These are phyloP conservation scores for Phytophthora boehmeriae DNA, from an alignment of 352 stramenopile genomes.

Conservation along the genomic window DNA sequence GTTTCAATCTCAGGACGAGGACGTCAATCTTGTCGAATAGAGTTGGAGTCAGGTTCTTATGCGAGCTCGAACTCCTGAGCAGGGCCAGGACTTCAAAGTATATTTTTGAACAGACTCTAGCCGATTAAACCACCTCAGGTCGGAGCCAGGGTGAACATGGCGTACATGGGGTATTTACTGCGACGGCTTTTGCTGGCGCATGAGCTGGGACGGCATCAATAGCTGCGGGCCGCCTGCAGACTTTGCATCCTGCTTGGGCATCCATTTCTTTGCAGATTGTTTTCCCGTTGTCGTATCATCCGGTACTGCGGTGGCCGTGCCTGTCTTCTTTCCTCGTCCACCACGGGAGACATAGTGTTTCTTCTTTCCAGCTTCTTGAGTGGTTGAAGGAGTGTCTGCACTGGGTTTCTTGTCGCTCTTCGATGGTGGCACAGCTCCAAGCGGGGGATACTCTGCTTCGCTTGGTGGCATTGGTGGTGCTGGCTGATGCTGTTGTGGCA, in stretches of 20 bases:
- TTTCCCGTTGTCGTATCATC: slow-evolving; percentile 4
- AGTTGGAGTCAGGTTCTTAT: slow-evolving; percentile 29
- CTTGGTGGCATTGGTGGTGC: slow-evolving; percentile 17
- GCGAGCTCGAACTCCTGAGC: slow-evolving; percentile 19
- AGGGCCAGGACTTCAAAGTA: slow-evolving; percentile 12
- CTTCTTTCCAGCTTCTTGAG: slow-evolving; percentile 16
- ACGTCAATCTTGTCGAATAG: slow-evolving; percentile 11
- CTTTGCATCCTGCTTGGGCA: slow-evolving; percentile 37
- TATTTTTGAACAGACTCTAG: slow-evolving; percentile 43
- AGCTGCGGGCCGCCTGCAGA: slow-evolving; percentile 29
- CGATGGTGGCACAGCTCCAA: slow-evolving; percentile 16
- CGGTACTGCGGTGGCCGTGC: background rate
- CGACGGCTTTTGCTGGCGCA: slow-evolving; percentile 56
- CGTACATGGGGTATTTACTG: slow-evolving; percentile 11
- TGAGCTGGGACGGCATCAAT: slow-evolving; percentile 55
- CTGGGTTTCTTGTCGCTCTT: slow-evolving; percentile 20
- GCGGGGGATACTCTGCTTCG: slow-evolving; percentile 39
- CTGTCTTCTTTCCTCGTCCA: slow-evolving; percentile 25
- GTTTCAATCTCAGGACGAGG: slow-evolving; percentile 2
- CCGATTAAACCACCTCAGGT: slow-evolving; percentile 17
- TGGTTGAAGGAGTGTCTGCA: slow-evolving; percentile 10
- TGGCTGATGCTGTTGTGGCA: slow-evolving; percentile 10
- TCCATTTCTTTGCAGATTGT: slow-evolving; percentile 35
- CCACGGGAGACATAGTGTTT: slow-evolving; percentile 20
- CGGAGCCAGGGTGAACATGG: background rate